Evolutionary conservation across 345 rosid species (phyloP), one percentile per base, ranked within the genome.

Genomic region (Viola odorata): DNA sequence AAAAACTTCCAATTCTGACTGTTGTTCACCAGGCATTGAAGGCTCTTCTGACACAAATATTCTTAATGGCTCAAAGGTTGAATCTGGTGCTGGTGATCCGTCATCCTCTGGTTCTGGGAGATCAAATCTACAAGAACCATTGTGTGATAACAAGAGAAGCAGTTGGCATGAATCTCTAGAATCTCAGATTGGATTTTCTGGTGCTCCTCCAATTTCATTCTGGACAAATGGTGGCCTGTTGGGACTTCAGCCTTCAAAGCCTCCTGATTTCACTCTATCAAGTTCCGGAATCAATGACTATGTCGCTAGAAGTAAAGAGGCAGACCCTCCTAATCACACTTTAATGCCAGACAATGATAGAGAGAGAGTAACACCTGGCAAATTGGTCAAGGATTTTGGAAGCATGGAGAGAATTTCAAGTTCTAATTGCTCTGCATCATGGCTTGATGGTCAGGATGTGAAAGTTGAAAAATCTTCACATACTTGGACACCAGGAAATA

Each of bases 221-320:
- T 94, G 99, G 99, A 94, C 96, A 66, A 94, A 94, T 63, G 97
- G 99, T 37, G 82, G 95, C 51, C 81, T 94, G 54, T 77, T 94
- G 55, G 99, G 99, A 61, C 97, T 89, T 63, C 73, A 82, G 53
- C 99, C 99, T 52, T 85, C 91, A 48, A 94, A 87, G 64, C 99
- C 99, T 70, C 91, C 95, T 65, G 95, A 80, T 75, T 86, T 89
- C 73, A 74, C 89, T 62, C 72, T 51, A 66, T 75, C 91, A 61
- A 81, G 39, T 45, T 59, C 73, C 45, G 58, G 37, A 41, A 64
- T 60, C 67, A 69, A 64, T 60, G 72, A 73, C 66, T 48, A 58
- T 63, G 53, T 55, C 47, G 48, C 67, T 10, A 58, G 66, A 73
- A 71, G 54, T 66, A 62, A 64, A 38, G 15, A 9, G 63, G 79